Evolutionary conservation across 768 basidiomycete species (phyloP).

Genomic region (Leccinum subgranulosum): DNA sequence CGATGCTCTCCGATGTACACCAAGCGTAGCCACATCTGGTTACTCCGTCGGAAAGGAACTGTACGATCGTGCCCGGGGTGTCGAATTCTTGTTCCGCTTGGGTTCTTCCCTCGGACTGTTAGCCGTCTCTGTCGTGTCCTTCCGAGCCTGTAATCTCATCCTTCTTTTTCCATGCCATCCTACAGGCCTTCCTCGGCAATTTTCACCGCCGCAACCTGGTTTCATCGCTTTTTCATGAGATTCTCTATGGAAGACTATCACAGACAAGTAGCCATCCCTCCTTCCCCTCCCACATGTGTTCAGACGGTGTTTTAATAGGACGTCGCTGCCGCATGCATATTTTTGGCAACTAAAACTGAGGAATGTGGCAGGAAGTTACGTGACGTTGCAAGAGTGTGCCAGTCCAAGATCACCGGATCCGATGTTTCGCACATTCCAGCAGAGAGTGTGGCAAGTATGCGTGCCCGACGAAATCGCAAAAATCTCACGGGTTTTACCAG

Average conservation of each 20-base stretch:
- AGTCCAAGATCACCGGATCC: slow-evolving; percentile 58
- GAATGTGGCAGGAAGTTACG: slow-evolving; percentile 83
- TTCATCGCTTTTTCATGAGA: slow-evolving; percentile 89
- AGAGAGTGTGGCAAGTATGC: slow-evolving; percentile 58
- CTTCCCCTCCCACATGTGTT: slow-evolving; percentile 4
- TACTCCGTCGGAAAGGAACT: slow-evolving; percentile 61
- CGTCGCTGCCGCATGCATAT: slow-evolving; percentile 82
- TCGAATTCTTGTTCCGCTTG: slow-evolving; percentile 82
- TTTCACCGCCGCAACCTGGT: slow-evolving; percentile 87
- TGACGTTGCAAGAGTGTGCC: slow-evolving; percentile 77
- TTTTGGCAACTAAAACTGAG: slow-evolving; percentile 89
- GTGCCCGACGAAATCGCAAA: background rate
- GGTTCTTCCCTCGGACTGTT: slow-evolving; percentile 76
- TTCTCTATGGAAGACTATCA: slow-evolving; percentile 81
- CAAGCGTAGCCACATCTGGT: slow-evolving; percentile 48
- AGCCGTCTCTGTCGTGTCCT: slow-evolving; percentile 32
- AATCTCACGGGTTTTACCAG: slow-evolving; percentile 36
- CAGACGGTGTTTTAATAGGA: slow-evolving; percentile 44
- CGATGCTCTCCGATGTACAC: slow-evolving; percentile 54
- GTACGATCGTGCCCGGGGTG: slow-evolving; percentile 74
- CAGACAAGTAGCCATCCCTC: slow-evolving; percentile 49
- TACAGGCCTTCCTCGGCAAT: slow-evolving; percentile 74
- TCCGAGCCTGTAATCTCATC: slow-evolving; percentile 11
- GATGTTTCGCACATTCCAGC: slow-evolving; percentile 56
- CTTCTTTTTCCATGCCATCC: slow-evolving; percentile 8